Percentiles rank a stretch among this genome's conserved stretches.
Conservation (phyloP, 805 yeast species). For the Maudiozyma serrabonitensis region DNA sequence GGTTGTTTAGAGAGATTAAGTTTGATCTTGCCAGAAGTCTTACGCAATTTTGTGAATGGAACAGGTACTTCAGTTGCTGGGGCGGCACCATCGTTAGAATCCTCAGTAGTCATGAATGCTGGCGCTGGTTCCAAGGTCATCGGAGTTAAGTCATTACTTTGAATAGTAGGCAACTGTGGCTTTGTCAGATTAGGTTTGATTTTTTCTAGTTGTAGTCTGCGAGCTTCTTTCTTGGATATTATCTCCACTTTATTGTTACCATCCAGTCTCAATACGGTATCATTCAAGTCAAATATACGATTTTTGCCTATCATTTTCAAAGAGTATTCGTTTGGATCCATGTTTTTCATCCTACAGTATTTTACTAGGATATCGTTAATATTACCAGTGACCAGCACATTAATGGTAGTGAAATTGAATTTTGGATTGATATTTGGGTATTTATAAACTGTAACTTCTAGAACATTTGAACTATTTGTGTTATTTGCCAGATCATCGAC, state of each 20-base stretch:
- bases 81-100: slow-evolving; percentile 1
- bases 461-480: slow-evolving; percentile 18
- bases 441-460: slow-evolving; percentile 26
- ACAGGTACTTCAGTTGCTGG: slow-evolving; percentile 1
- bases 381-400: slow-evolving; percentile 27
- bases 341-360: slow-evolving; percentile 28
- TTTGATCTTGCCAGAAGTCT: slow-evolving; percentile 16
- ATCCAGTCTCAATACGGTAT: slow-evolving; percentile 34
- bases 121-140: slow-evolving; percentile 20
- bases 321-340: slow-evolving; percentile 31
- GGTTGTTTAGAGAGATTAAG: slow-evolving; percentile 14
- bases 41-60: slow-evolving; percentile 8
- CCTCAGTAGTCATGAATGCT: slow-evolving; percentile 16
- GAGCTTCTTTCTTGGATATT: slow-evolving; percentile 34
- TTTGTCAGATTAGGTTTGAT: slow-evolving; percentile 22
- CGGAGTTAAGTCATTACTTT: slow-evolving; percentile 28
- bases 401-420: slow-evolving; percentile 23
- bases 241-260: slow-evolving; percentile 35
- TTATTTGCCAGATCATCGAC: slow-evolving; percentile 10
- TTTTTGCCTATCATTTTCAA: slow-evolving; percentile 29
- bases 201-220: slow-evolving; percentile 28
- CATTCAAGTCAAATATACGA: slow-evolving; percentile 29
- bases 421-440: slow-evolving; percentile 27
- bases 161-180: slow-evolving; percentile 27
- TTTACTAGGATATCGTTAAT: slow-evolving; percentile 31